These are phyloP conservation scores for Melanomma pulvis-pyrius DNA, from an alignment of 495 filamentous ascomycete genomes.

Conservation along the genomic window DNA sequence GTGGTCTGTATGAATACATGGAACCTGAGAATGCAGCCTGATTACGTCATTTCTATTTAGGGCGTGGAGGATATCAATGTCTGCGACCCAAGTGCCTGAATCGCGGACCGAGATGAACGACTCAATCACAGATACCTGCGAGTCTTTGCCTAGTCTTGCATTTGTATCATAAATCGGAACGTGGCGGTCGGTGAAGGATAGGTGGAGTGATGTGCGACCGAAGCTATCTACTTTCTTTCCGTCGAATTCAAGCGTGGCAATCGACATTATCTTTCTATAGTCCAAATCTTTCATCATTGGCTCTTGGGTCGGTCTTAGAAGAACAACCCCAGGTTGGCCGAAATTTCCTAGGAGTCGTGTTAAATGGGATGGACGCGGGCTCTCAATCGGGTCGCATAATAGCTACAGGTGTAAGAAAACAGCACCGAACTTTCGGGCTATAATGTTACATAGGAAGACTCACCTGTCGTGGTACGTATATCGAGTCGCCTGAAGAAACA, in stretches of 20 bases:
- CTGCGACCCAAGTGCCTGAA: constrained; percentile 45
- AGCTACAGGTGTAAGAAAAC: too few species aligned
- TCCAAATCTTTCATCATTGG: constrained; percentile 3
- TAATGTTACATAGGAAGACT: background rate
- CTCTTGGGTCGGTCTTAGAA: background rate
- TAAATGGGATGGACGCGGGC: background rate
- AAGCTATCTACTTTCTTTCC: constrained; percentile 38
- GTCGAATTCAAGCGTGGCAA: constrained; percentile 6
- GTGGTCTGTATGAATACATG: background rate
- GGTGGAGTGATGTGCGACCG: constrained; percentile 45
- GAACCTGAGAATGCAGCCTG: background rate
- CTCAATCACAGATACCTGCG: constrained; percentile 43
- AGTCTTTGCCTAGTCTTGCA: constrained; percentile 33
- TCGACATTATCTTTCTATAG: background rate
- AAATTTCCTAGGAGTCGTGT: constrained; percentile 2
- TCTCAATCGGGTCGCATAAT: too few species aligned
- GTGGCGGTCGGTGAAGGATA: constrained; percentile 47
- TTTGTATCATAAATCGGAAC: constrained; percentile 35
- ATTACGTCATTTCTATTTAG: background rate
- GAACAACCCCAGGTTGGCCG: constrained; percentile 10
- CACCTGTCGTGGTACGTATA: constrained; percentile 12
- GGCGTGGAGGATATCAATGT: constrained; percentile 44
- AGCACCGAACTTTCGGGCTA: too few species aligned
- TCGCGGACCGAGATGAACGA: constrained; percentile 44
- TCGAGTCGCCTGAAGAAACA: constrained; percentile 7